These are phyloP conservation scores for Phanerochaete sordida DNA, from an alignment of 768 basidiomycete genomes.

Conservation along the genomic window DNA sequence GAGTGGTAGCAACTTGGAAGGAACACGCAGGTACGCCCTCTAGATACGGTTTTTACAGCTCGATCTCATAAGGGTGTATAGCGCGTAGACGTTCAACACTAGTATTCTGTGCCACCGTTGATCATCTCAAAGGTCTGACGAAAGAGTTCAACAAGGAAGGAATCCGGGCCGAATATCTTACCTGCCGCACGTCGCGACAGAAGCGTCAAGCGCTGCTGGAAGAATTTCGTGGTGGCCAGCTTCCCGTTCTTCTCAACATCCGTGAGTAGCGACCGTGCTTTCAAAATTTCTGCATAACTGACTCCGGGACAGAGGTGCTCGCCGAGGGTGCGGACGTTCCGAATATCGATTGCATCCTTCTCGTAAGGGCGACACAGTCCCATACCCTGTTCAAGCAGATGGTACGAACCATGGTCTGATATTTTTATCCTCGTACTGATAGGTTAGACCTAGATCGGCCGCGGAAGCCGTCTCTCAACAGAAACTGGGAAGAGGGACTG, in stretches of 20 bases:
- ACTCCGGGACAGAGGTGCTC: slow-evolving; percentile 87
- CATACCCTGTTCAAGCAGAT: slow-evolving; percentile 90
- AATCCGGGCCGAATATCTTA: slow-evolving; percentile 80
- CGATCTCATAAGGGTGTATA: slow-evolving; percentile 21
- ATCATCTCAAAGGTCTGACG: slow-evolving; percentile 76
- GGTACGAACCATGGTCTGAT: too few species aligned
- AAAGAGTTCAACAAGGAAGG: slow-evolving; percentile 67
- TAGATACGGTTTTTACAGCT: background rate
- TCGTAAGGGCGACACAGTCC: slow-evolving; percentile 89
- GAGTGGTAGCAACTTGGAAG: slow-evolving; percentile 80
- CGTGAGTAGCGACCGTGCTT: slow-evolving; percentile 42
- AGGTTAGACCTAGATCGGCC: slow-evolving; percentile 77
- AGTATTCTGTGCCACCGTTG: slow-evolving; percentile 85
- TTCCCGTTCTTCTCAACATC: slow-evolving; percentile 88
- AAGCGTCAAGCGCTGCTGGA: slow-evolving; percentile 64
- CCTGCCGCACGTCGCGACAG: slow-evolving; percentile 59
- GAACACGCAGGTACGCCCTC: slow-evolving; percentile 60
- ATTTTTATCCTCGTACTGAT: too few species aligned
- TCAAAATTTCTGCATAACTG: too few species aligned
- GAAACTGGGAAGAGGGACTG: slow-evolving; percentile 80
- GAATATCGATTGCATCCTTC: slow-evolving; percentile 85
- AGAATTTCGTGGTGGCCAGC: slow-evolving; percentile 66
- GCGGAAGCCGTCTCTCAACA: slow-evolving; percentile 86
- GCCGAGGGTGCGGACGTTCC: slow-evolving; percentile 96
- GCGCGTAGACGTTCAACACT: slow-evolving; percentile 78